These are phyloP conservation scores for Chlorokybus atmophyticus DNA, from an alignment of 139 green algal genomes.

Conservation along the genomic window DNA sequence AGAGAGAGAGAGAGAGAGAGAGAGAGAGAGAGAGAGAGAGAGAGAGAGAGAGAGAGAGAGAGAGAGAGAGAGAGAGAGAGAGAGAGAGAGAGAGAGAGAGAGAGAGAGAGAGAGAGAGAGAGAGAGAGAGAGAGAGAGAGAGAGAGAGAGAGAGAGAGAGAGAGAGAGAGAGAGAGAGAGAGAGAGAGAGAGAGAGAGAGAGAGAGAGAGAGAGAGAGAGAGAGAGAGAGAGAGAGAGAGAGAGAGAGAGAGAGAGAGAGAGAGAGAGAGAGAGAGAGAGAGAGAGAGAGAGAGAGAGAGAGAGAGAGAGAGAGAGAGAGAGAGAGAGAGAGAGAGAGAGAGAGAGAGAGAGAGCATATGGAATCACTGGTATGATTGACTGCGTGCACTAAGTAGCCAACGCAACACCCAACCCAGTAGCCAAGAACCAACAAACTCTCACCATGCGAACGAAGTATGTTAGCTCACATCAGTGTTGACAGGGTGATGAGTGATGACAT, in stretches of 20 bases:
- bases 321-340: constrained; percentile 3
- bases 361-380: too few relatives aligned
- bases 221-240: constrained; percentile 3
- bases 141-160: constrained; percentile 1
- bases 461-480: too few relatives aligned
- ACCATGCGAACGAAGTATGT: too few relatives aligned
- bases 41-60: neutral
- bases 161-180: constrained; percentile 3
- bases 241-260: constrained; percentile 3
- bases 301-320: constrained; percentile 3
- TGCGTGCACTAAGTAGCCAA: too few relatives aligned
- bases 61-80: constrained; percentile 3
- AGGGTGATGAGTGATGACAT: too few relatives aligned
- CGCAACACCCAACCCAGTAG: too few relatives aligned
- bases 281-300: constrained; percentile 3
- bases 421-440: too few relatives aligned
- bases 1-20: neutral
- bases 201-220: constrained; percentile 3
- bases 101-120: constrained; percentile 3
- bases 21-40: neutral
- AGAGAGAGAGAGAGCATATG: neutral
- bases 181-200: constrained; percentile 3
- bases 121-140: constrained; percentile 3
- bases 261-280: constrained; percentile 3
- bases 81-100: constrained; percentile 3